Conservation (phyloP, 164 flowering plant species). For the Hamamelis virginiana region DNA sequence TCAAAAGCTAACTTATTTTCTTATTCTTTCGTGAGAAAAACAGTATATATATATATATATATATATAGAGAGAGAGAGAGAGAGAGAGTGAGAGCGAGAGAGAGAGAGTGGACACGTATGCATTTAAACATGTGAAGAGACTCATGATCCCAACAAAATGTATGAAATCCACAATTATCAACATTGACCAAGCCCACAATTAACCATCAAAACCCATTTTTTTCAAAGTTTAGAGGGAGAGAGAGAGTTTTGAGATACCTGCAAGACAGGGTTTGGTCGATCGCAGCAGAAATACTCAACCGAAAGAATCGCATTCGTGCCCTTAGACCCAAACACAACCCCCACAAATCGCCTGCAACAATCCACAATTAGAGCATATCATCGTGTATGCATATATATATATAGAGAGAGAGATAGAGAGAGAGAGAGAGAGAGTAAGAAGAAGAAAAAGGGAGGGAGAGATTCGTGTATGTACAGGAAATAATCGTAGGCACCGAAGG, state of each 20-base stretch:
- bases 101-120: no score
- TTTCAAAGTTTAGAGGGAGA: no score
- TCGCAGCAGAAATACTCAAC: conserved; percentile 81
- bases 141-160: no score
- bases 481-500: conserved; percentile 80
- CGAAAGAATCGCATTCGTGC: conserved; percentile 50
- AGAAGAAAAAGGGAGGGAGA: neutral
- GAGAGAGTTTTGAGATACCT: conserved; percentile 39
- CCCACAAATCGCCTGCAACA: conserved; percentile 62
- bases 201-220: no score
- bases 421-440: neutral
- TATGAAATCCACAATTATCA: no score
- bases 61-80: no score
- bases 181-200: no score
- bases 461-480: conserved; percentile 52
- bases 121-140: no score
- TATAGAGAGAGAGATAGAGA: neutral
- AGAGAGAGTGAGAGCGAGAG: no score
- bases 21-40: no score
- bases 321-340: conserved; percentile 56
- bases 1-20: no score
- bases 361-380: neutral
- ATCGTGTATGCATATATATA: neutral
- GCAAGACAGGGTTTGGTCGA: conserved; percentile 84
- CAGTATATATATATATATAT: no score